Evolutionary conservation across 805 yeast genomes (phyloP), one percentile per base, ranked within the genome.

Genomic region (Myxozyma neotropica): DNA sequence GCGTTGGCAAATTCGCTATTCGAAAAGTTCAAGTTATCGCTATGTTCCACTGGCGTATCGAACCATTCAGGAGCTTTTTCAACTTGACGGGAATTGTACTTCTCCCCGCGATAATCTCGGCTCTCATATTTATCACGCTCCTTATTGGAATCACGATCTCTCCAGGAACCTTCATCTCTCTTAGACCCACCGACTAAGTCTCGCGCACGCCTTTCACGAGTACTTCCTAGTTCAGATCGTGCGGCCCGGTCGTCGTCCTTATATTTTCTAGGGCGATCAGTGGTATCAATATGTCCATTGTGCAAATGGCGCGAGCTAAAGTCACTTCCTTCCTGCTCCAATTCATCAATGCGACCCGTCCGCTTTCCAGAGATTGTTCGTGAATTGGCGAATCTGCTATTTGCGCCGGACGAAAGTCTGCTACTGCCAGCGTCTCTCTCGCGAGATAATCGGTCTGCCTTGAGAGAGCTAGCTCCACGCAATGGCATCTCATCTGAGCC

Each of bases 81-180:
- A 2, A 21, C 47, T 24, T 38, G 45, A 17, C 60, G 55, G 15
- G 38, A 26, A 29, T 21, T 21, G 23, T 26, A 51, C 17, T 43
- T 43, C 7, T 31, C 48, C 2, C 44, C 35, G 13, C 50, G 21
- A 4, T 21, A 47, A 35, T 49, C 49, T 15, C 56, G 39, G 12
- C 8, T 2, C 12, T 50, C 60, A 10, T 36, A 54, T 24, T 51
- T 38, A 6, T 44, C 53, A 2, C 53, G 42, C 10, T 57, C 59
- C 15, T 36, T 47, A 10, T 54, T 58, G 15, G 55, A 48, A 44
- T 57, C 59, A 3, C 64, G 55, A 24, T 60, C 58, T 24, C 64
- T 54, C 64, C 64, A 61, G 4, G 62, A 61, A 5, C 60, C 57
- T 15, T 55, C 63, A n/a, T 55, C 62, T 27, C 56, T 45, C 35